These are phyloP conservation scores for Leccinum olivaceopallidum DNA, from an alignment of 768 basidiomycete species.

Conservation along the genomic window DNA sequence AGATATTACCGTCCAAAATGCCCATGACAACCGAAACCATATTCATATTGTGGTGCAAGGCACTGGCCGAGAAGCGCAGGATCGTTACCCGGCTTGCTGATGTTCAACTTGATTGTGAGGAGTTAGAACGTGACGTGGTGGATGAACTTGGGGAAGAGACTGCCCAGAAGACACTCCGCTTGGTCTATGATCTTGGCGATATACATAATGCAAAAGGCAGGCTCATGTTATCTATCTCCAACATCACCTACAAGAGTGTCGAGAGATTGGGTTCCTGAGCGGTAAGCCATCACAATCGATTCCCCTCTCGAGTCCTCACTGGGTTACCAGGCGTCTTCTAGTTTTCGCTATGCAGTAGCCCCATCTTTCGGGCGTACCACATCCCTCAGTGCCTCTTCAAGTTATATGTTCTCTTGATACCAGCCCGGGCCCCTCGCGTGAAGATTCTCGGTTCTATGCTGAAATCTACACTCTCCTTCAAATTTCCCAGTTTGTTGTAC, in stretches of 20 bases:
- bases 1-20: neutral
- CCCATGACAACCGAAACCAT: neutral
- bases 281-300: neutral
- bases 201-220: neutral
- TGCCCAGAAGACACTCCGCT: neutral
- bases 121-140: neutral
- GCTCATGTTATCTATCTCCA: neutral
- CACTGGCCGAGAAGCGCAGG: neutral
- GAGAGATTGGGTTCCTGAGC: neutral
- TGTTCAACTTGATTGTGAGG: neutral
- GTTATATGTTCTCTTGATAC: too few species aligned
- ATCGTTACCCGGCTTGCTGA: neutral
- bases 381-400: too few species aligned
- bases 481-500: too few species aligned
- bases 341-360: too few species aligned
- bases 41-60: neutral
- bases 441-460: too few species aligned
- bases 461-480: too few species aligned
- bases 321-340: too few species aligned
- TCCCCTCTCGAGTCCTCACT: too few species aligned
- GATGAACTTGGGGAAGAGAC: neutral
- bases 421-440: too few species aligned
- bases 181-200: neutral
- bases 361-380: too few species aligned
- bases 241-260: neutral